A percentile compares a stretch with the other conserved stretches of the same genome.
These are phyloP conservation scores for Diaporthe sp. DNA, from an alignment of 2,329 filamentous ascomycete species.

Conservation along the genomic window DNA sequence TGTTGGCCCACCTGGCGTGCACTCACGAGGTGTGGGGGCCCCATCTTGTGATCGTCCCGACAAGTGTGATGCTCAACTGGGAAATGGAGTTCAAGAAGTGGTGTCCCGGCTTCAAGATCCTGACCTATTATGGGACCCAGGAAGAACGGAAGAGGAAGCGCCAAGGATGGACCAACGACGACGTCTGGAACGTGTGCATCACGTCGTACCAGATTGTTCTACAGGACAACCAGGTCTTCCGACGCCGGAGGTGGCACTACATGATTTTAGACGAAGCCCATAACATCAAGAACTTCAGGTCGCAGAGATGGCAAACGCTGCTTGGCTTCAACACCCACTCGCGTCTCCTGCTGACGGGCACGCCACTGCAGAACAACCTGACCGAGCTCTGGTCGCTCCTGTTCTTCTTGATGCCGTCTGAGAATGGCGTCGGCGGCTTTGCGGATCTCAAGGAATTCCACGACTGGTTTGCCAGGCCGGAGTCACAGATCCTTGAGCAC, in stretches of 20 bases:
- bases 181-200: constrained; percentile 96
- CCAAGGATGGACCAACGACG: constrained; percentile 92
- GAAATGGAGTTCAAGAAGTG: constrained; percentile 99
- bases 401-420: constrained; percentile 96
- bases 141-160: constrained; percentile 94
- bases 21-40: constrained; percentile 94
- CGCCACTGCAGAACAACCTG: constrained; percentile 95
- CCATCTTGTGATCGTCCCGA: constrained; percentile 95
- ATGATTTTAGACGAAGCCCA: constrained; percentile 98
- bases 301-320: constrained; percentile 95
- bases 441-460: constrained; percentile 97
- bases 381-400: constrained; percentile 97
- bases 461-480: constrained; percentile 94
- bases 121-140: constrained; percentile 95
- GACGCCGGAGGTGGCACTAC: constrained; percentile 94
- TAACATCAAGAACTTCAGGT: constrained; percentile 99
- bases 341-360: constrained; percentile 90
- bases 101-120: constrained; percentile 96
- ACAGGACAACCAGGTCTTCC: constrained; percentile 94
- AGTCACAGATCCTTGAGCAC: constrained; percentile 96
- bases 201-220: constrained; percentile 97
- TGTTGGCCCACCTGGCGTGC: constrained; percentile 92
- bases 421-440: constrained; percentile 89
- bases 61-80: constrained; percentile 99
- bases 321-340: constrained; percentile 93